phyloP scores from a whole-genome alignment of 805 yeast species.

The Kuraishia molischiana region DNA sequence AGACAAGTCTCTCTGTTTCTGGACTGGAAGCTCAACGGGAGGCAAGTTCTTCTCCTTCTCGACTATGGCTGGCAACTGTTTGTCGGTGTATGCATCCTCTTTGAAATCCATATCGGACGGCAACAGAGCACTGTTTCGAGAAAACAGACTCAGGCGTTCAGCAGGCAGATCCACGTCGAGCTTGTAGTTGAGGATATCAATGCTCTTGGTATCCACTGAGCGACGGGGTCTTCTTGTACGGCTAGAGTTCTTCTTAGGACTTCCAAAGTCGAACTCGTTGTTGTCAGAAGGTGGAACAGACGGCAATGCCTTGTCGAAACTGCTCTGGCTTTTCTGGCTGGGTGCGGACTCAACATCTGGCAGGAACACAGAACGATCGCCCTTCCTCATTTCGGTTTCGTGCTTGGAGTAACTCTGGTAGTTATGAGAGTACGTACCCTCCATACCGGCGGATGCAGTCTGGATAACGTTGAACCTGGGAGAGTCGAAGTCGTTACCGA shows the following conservation, averaged over 20 bases:
- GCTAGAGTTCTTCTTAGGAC: neutral
- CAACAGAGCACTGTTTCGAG: neutral
- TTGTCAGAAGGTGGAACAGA: neutral
- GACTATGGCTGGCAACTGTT: neutral
- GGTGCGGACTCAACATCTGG: neutral
- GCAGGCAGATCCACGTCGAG: neutral
- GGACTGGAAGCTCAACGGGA: neutral
- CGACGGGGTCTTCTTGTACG: neutral
- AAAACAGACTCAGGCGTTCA: neutral
- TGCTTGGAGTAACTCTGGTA: neutral
- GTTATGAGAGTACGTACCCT: neutral
- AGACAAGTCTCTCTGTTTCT: neutral
- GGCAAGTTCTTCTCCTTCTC: neutral
- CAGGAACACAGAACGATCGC: neutral
- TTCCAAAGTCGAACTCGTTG: constrained; percentile 1
- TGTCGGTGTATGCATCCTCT: neutral
- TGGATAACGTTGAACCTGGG: neutral
- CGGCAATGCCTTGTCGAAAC: neutral
- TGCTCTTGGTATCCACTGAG: neutral
- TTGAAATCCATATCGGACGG: neutral
- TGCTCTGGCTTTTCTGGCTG: neutral
- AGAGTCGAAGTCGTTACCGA: neutral
- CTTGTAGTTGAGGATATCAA: neutral
- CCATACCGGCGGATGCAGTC: neutral
- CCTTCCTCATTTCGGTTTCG: neutral